Evolutionary conservation across 306 rosid species (phyloP).

Genomic region (Lathyrus aphaca): DNA sequence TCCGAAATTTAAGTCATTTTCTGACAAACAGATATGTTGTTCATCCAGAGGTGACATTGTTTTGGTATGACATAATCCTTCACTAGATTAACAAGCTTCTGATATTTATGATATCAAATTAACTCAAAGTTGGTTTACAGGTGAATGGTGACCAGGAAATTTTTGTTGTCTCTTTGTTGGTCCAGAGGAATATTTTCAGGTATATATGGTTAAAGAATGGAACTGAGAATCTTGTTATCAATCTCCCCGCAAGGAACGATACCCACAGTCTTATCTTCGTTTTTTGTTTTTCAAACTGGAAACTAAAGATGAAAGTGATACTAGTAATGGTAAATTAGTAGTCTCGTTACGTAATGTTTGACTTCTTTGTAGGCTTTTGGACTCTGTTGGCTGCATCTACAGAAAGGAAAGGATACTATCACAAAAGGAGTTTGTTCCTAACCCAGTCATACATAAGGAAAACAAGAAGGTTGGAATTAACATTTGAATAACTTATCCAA

Average conservation of each 20-base stretch:
- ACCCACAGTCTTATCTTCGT: not conserved
- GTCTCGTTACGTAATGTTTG: conserved; percentile 11
- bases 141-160: conserved; percentile 82
- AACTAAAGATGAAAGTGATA: conserved; percentile 12
- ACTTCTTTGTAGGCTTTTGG: conserved; percentile 62
- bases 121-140: conserved; percentile 49
- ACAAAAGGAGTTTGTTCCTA: conserved; percentile 50
- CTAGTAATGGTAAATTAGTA: conserved; percentile 11
- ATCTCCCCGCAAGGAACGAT: not conserved
- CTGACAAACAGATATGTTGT: conserved; percentile 62
- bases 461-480: conserved; percentile 68
- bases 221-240: conserved; percentile 7
- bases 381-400: conserved; percentile 54
- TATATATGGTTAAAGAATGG: conserved; percentile 38
- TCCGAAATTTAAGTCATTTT: conserved; percentile 57
- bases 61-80: conserved; percentile 55
- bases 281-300: conserved; percentile 9
- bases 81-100: conserved; percentile 12
- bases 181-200: conserved; percentile 68
- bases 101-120: not conserved
- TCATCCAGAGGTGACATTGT: conserved; percentile 75
- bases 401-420: conserved; percentile 52
- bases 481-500: conserved; percentile 9
- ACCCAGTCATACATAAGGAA: conserved; percentile 55
- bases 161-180: conserved; percentile 57